Evolutionary conservation across 2,329 filamentous ascomycete species (phyloP), one percentile per base, ranked within the genome.

Genomic region (Nannizziopsis barbatae): DNA sequence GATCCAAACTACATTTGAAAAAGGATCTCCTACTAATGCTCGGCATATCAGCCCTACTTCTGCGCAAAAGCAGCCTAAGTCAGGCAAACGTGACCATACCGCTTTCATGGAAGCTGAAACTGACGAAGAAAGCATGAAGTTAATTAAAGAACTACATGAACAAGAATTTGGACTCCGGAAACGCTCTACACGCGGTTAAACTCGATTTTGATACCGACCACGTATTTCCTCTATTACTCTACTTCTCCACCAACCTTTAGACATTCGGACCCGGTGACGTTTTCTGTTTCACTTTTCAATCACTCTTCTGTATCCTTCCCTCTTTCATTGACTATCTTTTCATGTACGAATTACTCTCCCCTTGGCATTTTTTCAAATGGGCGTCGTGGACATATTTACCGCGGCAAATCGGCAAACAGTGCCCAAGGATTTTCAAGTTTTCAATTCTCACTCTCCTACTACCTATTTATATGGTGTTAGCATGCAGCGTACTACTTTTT

Each of bases 121-220:
- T 7, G 69, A 71, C 53, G 61, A 63, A 6, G 68, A 71, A 48
- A 71, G 66, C 45, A 53, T 71, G 52, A 65, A 62, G 43, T 53
- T 71, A 41, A 71, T 71, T 42, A 64, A 66, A 49, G 66, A 70
- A 56, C 53, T 71, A 30, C 68, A 71, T 50, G 69, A 70, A 53
- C 64, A 69, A 49, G 69, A 71, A 20, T 70, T 70, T 45, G 66
- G 69, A 17, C 57, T 71, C 43, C 62, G 69, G 37, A 64, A 64
- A 56, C 61, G 66, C 45, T 48, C 51, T 8, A 49, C 55, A 2
- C 47, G 58, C 35, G 30, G 47, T 20, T 50, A 49, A 47, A 38
- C 44, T 35, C 27, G 17, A 39, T 12, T 14, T 10, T 31, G 40
- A 31, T 7, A 39, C 2, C 40, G 42, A 31, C 9, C 36, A 17